Evolutionary conservation across 352 stramenopile species (phyloP), one percentile per base, ranked within the genome.

Genomic region (Pythium sukuiense): DNA sequence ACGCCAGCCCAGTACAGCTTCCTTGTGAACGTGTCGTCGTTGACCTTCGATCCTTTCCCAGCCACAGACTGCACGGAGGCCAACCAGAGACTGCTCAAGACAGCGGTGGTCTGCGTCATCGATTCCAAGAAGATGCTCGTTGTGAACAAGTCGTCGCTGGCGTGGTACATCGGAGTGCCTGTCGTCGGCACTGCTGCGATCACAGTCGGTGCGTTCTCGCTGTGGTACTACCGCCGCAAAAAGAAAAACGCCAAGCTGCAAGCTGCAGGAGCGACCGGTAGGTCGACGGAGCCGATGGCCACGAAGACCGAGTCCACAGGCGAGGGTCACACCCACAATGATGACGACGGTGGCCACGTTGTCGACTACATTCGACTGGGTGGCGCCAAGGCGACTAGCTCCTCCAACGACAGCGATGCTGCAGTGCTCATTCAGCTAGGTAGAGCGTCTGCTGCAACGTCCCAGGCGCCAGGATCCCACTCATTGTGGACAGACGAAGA

Each of bases 401-500:
- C 32, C 32, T 35, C 32, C 3, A 8, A 35, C 8, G 32, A 35
- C 4, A 35, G 32, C 32, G 32, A 35, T 8, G 8, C 32, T 35
- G 32, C 32, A 8, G 32, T 8, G 32, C 32, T 35, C 4, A 3
- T 35, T 8, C 32, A 35, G 32, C 32, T 8, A 3, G 32, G 32
- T 35, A 35, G 32, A 35, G 32, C 32, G 32, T 35, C 32, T 8
- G 8, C 32, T 35, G 32, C 32, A 8, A 8, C 32, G 4, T 35
- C 32, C 4, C 32, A 35, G 1, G 71, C 61, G 3, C 77, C 74
- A 16, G 55, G 45, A 24, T 85, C 87, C 58, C 55, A 63, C 1
- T 77, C 76, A 0, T 30, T 86, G 7, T 77, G 73, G 67, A 74
- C 77, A 32, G 80, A 89, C 50, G 59, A 78, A 6, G 76, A 83